phyloP scores from a whole-genome alignment of 345 rosid genomes.

The Lumnitzera racemosa region DNA sequence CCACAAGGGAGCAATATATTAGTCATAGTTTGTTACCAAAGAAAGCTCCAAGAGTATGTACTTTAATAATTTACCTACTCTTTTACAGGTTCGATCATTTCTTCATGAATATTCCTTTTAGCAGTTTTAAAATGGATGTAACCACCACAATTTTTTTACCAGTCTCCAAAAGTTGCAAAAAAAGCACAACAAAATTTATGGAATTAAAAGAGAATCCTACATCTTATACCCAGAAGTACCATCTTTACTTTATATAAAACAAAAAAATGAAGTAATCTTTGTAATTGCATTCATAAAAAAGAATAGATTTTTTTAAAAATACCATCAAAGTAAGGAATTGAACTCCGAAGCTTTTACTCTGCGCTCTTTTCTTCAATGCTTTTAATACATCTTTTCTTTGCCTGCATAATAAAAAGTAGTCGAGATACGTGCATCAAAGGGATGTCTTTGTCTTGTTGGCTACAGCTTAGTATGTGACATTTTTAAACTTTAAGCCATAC shows the following conservation, averaged over 20 bases:
- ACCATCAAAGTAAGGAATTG: conserved; percentile 95
- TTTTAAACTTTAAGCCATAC: too few relatives aligned
- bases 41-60: too few relatives aligned
- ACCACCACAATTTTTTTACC: conserved; percentile 95
- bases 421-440: too few relatives aligned
- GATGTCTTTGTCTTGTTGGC: too few relatives aligned
- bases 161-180: conserved; percentile 87
- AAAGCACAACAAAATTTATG: not conserved
- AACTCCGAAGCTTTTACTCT: conserved; percentile 69
- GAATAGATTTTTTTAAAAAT: conserved; percentile 1
- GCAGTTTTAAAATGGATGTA: conserved; percentile 78
- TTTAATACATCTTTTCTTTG: conserved; percentile 87
- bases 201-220: conserved; percentile 4
- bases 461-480: too few relatives aligned
- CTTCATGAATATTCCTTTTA: conserved; percentile 73
- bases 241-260: too few relatives aligned
- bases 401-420: conserved; percentile 43
- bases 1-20: too few relatives aligned
- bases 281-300: too few relatives aligned
- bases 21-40: too few relatives aligned
- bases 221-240: too few relatives aligned
- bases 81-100: conserved; percentile 83
- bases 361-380: conserved; percentile 85
- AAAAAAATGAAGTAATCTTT: too few relatives aligned
- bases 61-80: conserved; percentile 48